Base-by-base conservation (phyloP, 1,284 basidiomycete genomes). In the Hymenochaete sp. region DNA sequence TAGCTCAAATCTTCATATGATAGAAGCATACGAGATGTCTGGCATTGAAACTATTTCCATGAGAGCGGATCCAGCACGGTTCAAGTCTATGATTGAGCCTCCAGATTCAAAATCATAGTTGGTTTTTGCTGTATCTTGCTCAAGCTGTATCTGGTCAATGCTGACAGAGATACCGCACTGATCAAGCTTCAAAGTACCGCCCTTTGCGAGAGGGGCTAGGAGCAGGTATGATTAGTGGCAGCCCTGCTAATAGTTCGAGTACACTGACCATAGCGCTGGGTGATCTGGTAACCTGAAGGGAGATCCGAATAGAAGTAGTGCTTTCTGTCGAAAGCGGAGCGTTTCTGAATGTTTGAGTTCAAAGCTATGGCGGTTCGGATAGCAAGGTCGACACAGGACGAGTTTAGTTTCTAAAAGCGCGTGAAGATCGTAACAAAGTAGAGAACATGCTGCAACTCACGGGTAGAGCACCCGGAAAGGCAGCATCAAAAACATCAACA, bases 221-320 rank as follows among this genome's bases (percentile, higher is more conserved):
- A 27, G 38, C 32, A 38, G 26, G 37, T 41, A 21, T 42, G 10
- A 22, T 24, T 6, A 26, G 26, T 24, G 26, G 9, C 8, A 11
- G 8, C n/a, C n/a, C n/a, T 33, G 21, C 14, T 18, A 35, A 21
- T 41, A 38, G 31, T 9, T 1, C 9, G 28, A 27, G n/a, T 22
- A n/a, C 14, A 57, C 76, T 46, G 45, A 85, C 84, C 72, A 62
- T 98, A 97, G 54, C 91, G 86, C 59, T 98, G 95, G 0, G 95
- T 98, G 52, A 98, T 95, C 65, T 99, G 96, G 63, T 93, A 98
- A 0, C 93, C 95, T 2, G 84, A 72, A 0, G 96, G 92, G 25
- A 97, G 74, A 63, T 98, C 95, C 1, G 90, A 78, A 60, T 99
- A 98, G 64, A 98, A 98, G 62, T 98, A 99, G 62, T 98, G 95